phyloP scores from a whole-genome alignment of 1,284 basidiomycete genomes.

The Dichomitus squalens region DNA sequence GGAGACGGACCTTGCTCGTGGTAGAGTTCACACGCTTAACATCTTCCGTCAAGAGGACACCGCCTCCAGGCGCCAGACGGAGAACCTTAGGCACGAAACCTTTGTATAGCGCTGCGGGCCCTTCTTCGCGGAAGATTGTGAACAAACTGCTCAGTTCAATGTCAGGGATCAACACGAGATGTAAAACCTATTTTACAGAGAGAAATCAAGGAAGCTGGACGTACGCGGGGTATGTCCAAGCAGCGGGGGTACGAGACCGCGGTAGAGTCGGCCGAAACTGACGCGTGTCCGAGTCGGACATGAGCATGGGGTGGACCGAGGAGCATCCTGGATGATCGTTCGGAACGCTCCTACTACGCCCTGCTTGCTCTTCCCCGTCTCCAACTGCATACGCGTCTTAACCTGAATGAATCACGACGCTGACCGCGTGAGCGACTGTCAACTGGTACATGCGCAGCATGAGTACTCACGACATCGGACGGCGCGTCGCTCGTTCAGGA shows the following conservation, averaged over 20 bases:
- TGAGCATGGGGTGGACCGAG: neutral
- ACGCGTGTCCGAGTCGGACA: neutral
- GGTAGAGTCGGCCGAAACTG: constrained; percentile 85
- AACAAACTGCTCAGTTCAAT: constrained; percentile 46
- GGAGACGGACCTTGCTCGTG: constrained; percentile 57
- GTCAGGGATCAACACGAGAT: neutral
- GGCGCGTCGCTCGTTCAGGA: neutral
- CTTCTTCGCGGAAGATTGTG: constrained; percentile 90
- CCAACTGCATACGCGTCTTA: constrained; percentile 98
- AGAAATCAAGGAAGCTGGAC: constrained; percentile 19
- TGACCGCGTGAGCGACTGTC: constrained; percentile 24
- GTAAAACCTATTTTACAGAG: constrained; percentile 28
- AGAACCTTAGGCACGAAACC: constrained; percentile 89
- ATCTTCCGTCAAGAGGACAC: constrained; percentile 91
- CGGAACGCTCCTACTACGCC: constrained; percentile 85
- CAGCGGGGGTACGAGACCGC: constrained; percentile 92
- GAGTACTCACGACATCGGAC: constrained; percentile 36
- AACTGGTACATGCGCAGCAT: constrained; percentile 24
- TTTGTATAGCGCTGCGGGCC: constrained; percentile 89
- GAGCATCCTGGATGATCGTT: constrained; percentile 66
- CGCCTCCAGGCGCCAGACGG: constrained; percentile 91
- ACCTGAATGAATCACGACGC: constrained; percentile 51
- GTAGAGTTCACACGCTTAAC: constrained; percentile 78
- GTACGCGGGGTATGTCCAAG: constrained; percentile 90
- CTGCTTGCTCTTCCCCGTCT: constrained; percentile 74